Base-by-base conservation (phyloP, 1,139 yeast genomes). In the Sugiyamaella neomexicana region DNA sequence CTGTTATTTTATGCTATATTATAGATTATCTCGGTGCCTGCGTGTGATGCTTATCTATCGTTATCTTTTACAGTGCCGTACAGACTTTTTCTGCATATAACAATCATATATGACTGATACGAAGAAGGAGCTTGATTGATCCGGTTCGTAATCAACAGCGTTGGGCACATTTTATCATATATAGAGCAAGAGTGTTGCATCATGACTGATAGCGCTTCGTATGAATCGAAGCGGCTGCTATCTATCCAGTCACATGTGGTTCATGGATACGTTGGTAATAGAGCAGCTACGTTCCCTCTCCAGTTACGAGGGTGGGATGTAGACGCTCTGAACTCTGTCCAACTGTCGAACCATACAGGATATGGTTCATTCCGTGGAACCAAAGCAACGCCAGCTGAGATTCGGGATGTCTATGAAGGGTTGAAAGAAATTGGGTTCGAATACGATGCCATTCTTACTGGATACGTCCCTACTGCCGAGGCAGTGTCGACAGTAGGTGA, bases 261-360 rank as follows among this genome's bases (percentile, higher is more conserved):
- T 2, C 96, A 89, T 65, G 96, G 97, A 2, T 87, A 86, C 64
- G 95, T 87, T 13, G 96, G 96, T 1, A 86, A 86, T 66, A 78
- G 85, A 55, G 90, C 95, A 1, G 83, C 89, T 1, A 82, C 89
- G 0, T 86, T 89, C 68, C 95, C 96, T 0, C 71, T 89, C 10
- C 96, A 89, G 65, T 78, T 77, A 53, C 71, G 76, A 9, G 93
- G 93, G 2, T 89, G 96, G 95, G 88, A 89, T 62, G 95, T 87
- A 10, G 96, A 89, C 67, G 83, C 80, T 9, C 68, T 89, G 58
- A 87, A 89, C 67, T 86, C 95, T 1, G 93, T 89, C 23, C 85
- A 86, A 62, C 84, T 81, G 62, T 85, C 93, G 9, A 89, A 88
- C 64, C 96, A 89, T 69, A 88, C 96, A 0, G 96, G 76, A 13